Evolutionary conservation across 1,284 basidiomycete genomes (phyloP).

Genomic region (Rhodotorula sp.): DNA sequence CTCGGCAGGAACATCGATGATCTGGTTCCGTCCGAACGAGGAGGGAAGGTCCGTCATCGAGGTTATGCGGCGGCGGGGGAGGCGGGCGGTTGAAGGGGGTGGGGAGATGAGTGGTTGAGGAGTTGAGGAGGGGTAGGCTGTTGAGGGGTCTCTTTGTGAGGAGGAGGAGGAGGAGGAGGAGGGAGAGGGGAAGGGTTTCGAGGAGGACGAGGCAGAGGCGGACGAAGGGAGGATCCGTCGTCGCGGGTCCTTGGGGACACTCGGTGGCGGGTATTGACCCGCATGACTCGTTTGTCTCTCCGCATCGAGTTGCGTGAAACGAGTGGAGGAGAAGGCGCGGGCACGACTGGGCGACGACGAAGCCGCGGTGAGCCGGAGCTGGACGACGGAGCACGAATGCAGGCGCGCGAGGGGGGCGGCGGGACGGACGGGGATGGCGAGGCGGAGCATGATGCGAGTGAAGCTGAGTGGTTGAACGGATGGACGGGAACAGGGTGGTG

Average conservation of each 20-base stretch:
- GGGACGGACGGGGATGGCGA: constrained; percentile 1
- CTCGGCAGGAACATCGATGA: constrained; percentile 48
- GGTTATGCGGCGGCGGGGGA: constrained; percentile 25
- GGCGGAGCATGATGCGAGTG: constrained; percentile 16
- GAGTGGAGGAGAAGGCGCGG: constrained; percentile 17
- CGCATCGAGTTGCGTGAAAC: constrained; percentile 9
- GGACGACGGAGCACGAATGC: neutral
- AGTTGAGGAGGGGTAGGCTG: neutral
- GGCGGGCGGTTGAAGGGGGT: constrained; percentile 16
- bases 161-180: neutral
- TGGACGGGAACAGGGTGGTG: neutral
- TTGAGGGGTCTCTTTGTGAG: neutral
- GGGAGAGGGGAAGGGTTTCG: neutral
- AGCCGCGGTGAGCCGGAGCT: neutral
- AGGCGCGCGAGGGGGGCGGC: neutral
- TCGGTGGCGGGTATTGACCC: neutral
- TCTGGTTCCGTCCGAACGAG: constrained; percentile 39
- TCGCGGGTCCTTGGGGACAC: constrained; percentile 8
- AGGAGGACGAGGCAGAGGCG: constrained; percentile 4
- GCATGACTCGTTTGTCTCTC: constrained; percentile 1
- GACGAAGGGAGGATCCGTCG: constrained; percentile 5
- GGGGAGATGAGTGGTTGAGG: constrained; percentile 12
- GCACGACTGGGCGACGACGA: neutral
- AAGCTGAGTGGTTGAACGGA: neutral
- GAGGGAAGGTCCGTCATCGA: constrained; percentile 30